A percentile compares a stretch with the other conserved stretches of the same genome.
These are phyloP conservation scores for Ogataea degrootiae DNA, from an alignment of 805 yeast species.

Conservation along the genomic window DNA sequence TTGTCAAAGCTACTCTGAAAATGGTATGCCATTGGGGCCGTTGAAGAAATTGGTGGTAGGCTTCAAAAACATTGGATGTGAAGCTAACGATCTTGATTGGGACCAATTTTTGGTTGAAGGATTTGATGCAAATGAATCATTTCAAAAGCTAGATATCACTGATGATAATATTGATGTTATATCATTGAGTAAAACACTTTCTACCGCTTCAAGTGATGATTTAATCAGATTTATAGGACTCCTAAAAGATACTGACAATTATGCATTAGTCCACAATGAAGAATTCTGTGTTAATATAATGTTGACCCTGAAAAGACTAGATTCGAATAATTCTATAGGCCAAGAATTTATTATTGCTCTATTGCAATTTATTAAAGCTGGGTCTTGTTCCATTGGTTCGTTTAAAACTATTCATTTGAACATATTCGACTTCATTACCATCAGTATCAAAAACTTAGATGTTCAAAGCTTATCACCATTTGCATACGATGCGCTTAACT, in stretches of 20 bases:
- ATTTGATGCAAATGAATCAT: neutral
- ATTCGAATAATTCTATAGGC: neutral
- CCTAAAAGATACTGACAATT: neutral
- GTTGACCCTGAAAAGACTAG: neutral
- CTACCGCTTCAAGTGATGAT: neutral
- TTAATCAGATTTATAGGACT: neutral
- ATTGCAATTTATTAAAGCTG: conserved; percentile 5
- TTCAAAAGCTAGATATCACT: neutral
- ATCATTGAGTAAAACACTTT: neutral
- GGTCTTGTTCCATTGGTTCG: neutral
- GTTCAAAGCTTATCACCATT: conserved; percentile 2
- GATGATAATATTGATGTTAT: neutral
- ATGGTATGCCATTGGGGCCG: conserved; percentile 1
- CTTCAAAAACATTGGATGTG: neutral
- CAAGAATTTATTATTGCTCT: conserved; percentile 9
- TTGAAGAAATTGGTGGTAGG: neutral
- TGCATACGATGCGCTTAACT: conserved; percentile 4
- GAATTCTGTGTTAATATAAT: neutral
- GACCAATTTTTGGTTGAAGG: neutral
- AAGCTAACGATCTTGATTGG: conserved; percentile 3
- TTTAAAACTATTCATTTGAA: conserved; percentile 1
- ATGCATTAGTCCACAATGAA: neutral
- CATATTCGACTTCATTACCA: conserved; percentile 19
- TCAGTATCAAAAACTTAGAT: conserved; percentile 13
- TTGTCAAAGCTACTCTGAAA: conserved; percentile 4